phyloP scores from a whole-genome alignment of 192 early-diverging fungal species.

The Gaertneriomyces semiglobifer region DNA sequence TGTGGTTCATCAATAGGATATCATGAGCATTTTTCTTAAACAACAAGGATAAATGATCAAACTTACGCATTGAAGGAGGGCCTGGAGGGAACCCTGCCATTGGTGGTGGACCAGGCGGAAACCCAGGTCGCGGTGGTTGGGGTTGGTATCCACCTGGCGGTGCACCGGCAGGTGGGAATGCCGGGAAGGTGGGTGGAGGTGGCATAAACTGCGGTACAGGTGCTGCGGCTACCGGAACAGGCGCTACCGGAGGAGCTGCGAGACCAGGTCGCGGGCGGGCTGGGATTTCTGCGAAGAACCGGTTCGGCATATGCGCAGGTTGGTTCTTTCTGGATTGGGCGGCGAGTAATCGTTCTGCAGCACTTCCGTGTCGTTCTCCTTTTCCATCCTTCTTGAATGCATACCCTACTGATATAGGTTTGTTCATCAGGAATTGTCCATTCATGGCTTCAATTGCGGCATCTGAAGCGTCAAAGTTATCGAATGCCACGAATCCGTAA shows the following conservation, averaged over 20 bases:
- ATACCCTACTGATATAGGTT: slow-evolving; percentile 84
- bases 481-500: slow-evolving; percentile 88
- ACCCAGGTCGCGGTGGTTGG: slow-evolving; percentile 2
- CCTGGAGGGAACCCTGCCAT: slow-evolving; percentile 24
- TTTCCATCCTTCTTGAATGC: slow-evolving; percentile 99
- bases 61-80: slow-evolving; percentile 25
- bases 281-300: slow-evolving; percentile 66
- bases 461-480: slow-evolving; percentile 94
- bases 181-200: neutral
- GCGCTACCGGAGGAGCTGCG: slow-evolving; percentile 13
- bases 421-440: slow-evolving; percentile 92
- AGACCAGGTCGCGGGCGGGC: slow-evolving; percentile 24
- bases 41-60: neutral
- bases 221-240: slow-evolving; percentile 24
- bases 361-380: slow-evolving; percentile 94
- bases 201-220: slow-evolving; percentile 16
- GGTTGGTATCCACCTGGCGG: slow-evolving; percentile 17
- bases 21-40: neutral
- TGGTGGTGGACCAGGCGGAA: slow-evolving; percentile 22
- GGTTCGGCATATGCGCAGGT: slow-evolving; percentile 56
- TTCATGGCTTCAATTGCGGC: slow-evolving; percentile 98
- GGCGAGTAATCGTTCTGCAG: slow-evolving; percentile 90
- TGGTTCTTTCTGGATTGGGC: slow-evolving; percentile 82
- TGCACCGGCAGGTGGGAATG: neutral
- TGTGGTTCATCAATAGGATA: neutral